Conservation (phyloP, 2,329 filamentous ascomycete genomes). For the Penicillium sp. region DNA sequence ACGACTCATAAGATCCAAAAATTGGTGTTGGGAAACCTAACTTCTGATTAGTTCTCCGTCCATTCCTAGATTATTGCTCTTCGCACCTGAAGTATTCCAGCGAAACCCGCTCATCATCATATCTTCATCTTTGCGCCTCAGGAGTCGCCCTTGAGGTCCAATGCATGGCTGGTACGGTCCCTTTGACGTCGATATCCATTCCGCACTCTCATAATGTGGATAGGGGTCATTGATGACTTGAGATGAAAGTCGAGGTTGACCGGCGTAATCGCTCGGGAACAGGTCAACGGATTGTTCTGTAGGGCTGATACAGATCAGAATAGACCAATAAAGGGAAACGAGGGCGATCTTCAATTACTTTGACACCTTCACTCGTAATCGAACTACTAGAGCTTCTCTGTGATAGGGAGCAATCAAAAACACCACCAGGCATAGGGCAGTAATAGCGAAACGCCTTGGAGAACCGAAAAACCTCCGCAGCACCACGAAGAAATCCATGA, state of each 20-base stretch:
- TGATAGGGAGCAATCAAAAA: not conserved
- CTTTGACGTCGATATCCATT: constrained; percentile 3
- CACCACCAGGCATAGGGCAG: not conserved
- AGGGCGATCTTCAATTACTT: not conserved
- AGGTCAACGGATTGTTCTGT: not conserved
- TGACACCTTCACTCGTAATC: not conserved
- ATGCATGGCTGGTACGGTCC: constrained; percentile 5
- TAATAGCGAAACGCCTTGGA: not conserved
- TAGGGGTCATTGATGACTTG: constrained; percentile 12
- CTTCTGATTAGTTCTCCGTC: not conserved
- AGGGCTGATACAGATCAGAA: constrained; percentile 7
- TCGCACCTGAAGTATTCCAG: constrained; percentile 9
- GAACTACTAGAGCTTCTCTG: constrained; percentile 2
- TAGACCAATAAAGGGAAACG: not conserved
- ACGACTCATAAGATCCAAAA: constrained; percentile 15
- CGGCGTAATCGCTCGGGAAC: constrained; percentile 4
- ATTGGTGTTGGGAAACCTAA: constrained; percentile 12
- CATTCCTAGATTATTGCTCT: not conserved
- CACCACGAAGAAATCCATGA: not conserved
- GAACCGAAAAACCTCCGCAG: not conserved
- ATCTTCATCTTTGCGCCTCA: constrained; percentile 6
- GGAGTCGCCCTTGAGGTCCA: constrained; percentile 3
- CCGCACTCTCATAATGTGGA: constrained; percentile 6
- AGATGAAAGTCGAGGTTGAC: not conserved
- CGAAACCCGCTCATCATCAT: constrained; percentile 10